Evolutionary conservation across 2,329 filamentous ascomycete genomes (phyloP).

Genomic region (Rhynchosporium graminicola): DNA sequence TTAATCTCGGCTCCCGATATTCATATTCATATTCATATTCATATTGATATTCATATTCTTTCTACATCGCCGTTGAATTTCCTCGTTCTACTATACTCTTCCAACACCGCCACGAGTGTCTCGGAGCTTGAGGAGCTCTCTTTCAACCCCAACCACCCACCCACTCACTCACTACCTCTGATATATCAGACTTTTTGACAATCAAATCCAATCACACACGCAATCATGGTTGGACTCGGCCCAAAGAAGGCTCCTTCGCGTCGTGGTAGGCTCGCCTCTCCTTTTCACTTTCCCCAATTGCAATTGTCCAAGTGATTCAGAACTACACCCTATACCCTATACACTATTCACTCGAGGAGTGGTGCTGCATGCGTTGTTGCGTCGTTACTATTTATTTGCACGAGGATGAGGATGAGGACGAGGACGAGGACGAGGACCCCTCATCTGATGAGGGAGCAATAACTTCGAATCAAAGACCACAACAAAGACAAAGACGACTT

Average conservation of each 20-base stretch:
- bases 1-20: not conserved
- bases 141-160: not conserved
- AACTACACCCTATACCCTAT: too few relatives aligned
- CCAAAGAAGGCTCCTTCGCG: conserved; percentile 63
- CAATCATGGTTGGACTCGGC: conserved; percentile 3
- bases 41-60: too few relatives aligned
- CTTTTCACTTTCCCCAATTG: conserved; percentile 13
- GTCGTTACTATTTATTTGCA: not conserved
- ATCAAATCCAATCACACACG: not conserved
- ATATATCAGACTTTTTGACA: not conserved
- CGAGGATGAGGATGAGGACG: not conserved
- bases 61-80: not conserved
- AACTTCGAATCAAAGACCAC: not conserved
- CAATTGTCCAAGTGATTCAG: conserved; percentile 16
- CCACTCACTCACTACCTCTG: not conserved
- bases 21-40: not conserved
- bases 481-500: not conserved
- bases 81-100: not conserved
- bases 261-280: conserved; percentile 61
- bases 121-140: not conserved
- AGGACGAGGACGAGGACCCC: conserved; percentile 3
- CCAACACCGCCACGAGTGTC: not conserved
- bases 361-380: conserved; percentile 13
- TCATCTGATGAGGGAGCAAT: not conserved
- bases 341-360: not conserved